A percentile compares a stretch with the other conserved stretches of the same genome.
These are phyloP conservation scores for Sphaerulina vaccinii DNA, from an alignment of 2,329 filamentous ascomycete genomes.

Conservation along the genomic window DNA sequence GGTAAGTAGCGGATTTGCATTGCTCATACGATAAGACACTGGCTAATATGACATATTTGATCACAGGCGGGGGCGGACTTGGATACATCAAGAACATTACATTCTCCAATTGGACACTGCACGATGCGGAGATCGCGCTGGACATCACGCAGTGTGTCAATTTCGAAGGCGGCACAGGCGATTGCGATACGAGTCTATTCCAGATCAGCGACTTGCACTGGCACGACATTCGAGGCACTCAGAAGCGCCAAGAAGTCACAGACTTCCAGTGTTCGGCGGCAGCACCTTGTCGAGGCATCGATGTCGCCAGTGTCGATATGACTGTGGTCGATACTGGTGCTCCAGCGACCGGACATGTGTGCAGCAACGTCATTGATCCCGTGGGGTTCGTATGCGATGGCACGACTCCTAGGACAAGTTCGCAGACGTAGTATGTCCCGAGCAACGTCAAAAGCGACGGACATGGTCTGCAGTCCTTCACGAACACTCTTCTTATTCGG, in stretches of 20 bases:
- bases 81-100: slow-evolving; percentile 44
- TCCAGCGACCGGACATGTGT: slow-evolving; percentile 8
- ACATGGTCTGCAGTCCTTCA: not conserved
- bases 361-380: slow-evolving; percentile 18
- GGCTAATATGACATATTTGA: slow-evolving; percentile 44
- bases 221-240: slow-evolving; percentile 34
- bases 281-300: slow-evolving; percentile 31
- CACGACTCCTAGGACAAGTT: not conserved
- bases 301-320: slow-evolving; percentile 16
- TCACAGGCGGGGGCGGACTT: slow-evolving; percentile 55
- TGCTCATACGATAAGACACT: not conserved
- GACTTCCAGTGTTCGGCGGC: slow-evolving; percentile 33
- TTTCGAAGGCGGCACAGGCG: slow-evolving; percentile 25
- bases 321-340: slow-evolving; percentile 5
- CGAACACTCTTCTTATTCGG: too few species aligned
- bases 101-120: slow-evolving; percentile 36
- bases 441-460: not conserved
- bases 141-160: slow-evolving; percentile 35
- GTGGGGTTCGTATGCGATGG: slow-evolving; percentile 19
- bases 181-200: slow-evolving; percentile 39
- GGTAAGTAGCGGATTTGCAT: not conserved
- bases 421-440: not conserved
- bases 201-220: slow-evolving; percentile 40
- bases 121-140: slow-evolving; percentile 25
- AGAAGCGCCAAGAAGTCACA: slow-evolving; percentile 19